phyloP scores from a whole-genome alignment of 257 asterid genomes.

The Gynochthodes officinalis region DNA sequence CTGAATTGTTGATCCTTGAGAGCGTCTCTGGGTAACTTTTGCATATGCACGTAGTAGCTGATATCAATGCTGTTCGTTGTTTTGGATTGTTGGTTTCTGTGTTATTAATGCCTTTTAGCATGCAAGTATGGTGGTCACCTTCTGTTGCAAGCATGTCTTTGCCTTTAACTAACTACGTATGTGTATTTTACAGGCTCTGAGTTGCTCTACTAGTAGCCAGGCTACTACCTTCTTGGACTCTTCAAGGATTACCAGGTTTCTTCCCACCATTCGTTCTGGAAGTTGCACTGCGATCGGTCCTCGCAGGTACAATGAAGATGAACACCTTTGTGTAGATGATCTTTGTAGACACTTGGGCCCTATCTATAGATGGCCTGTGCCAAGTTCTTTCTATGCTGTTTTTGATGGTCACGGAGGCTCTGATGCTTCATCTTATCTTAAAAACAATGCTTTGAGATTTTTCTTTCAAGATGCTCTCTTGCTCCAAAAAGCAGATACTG shows the following conservation, averaged over 20 bases:
- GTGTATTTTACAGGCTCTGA: conserved; percentile 49
- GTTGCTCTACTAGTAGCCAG: conserved; percentile 62
- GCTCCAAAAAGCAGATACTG: conserved; percentile 52
- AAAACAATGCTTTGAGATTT: conserved; percentile 56
- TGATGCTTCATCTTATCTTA: conserved; percentile 70
- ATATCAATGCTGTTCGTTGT: too few species aligned
- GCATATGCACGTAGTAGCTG: not conserved
- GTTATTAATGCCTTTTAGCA: not conserved
- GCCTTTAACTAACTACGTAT: conserved; percentile 2
- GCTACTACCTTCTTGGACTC: conserved; percentile 31
- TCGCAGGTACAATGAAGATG: conserved; percentile 79
- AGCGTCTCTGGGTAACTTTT: not conserved
- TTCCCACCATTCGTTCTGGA: conserved; percentile 66
- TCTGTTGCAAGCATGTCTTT: not conserved
- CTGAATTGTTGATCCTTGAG: not conserved
- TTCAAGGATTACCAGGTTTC: conserved; percentile 32
- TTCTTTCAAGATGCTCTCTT: conserved; percentile 69
- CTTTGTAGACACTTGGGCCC: conserved; percentile 57
- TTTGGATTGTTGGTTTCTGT: not conserved
- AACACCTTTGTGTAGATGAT: conserved; percentile 73
- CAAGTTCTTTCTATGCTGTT: conserved; percentile 78
- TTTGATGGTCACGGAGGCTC: conserved; percentile 98
- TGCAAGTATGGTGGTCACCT: not conserved
- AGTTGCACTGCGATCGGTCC: conserved; percentile 86
- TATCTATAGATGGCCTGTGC: conserved; percentile 56